A percentile compares a stretch with the other conserved stretches of the same genome.
Evolutionary conservation across 352 stramenopile species (phyloP).

Genomic region (Pythium oligandrum): DNA sequence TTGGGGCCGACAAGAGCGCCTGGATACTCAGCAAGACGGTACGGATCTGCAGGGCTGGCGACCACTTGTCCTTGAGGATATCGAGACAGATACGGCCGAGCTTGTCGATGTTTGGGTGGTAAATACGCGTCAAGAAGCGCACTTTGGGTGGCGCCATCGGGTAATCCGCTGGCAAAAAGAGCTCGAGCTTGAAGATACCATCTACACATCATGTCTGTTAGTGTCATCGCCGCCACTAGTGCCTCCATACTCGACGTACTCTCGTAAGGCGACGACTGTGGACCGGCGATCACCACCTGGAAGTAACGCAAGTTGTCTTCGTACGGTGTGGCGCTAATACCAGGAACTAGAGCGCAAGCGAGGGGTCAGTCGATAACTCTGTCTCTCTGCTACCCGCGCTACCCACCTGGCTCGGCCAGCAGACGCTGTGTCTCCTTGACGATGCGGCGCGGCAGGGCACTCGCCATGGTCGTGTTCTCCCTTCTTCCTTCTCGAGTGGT

Average conservation of each 20-base stretch:
- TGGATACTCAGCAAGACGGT: constrained; percentile 98
- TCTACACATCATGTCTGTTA: constrained; percentile 29
- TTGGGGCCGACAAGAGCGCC: constrained; percentile 93
- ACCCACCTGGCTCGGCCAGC: constrained; percentile 85
- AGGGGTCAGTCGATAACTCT: too few species aligned
- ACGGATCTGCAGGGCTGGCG: constrained; percentile 96
- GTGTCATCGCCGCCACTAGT: background rate
- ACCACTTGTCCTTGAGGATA: constrained; percentile 99
- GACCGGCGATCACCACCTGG: constrained; percentile 96
- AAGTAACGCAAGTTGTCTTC: constrained; percentile 98
- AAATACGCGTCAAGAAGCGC: constrained; percentile 98
- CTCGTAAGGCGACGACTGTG: constrained; percentile 94
- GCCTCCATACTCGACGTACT: constrained; percentile 35
- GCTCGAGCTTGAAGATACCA: constrained; percentile 94
- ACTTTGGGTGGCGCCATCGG: constrained; percentile 97
- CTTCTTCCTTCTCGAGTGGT: constrained; percentile 2
- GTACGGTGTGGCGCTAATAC: constrained; percentile 96
- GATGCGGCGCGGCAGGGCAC: constrained; percentile 60
- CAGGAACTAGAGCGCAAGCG: constrained; percentile 59
- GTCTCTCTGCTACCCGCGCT: background rate
- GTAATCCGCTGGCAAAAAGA: constrained; percentile 97
- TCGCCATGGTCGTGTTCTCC: constrained; percentile 35
- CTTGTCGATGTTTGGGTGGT: constrained; percentile 99
- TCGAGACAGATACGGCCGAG: constrained; percentile 97
- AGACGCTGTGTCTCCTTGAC: constrained; percentile 94